phyloP scores from a whole-genome alignment of 768 basidiomycete genomes.

The Boletus sensibilis region DNA sequence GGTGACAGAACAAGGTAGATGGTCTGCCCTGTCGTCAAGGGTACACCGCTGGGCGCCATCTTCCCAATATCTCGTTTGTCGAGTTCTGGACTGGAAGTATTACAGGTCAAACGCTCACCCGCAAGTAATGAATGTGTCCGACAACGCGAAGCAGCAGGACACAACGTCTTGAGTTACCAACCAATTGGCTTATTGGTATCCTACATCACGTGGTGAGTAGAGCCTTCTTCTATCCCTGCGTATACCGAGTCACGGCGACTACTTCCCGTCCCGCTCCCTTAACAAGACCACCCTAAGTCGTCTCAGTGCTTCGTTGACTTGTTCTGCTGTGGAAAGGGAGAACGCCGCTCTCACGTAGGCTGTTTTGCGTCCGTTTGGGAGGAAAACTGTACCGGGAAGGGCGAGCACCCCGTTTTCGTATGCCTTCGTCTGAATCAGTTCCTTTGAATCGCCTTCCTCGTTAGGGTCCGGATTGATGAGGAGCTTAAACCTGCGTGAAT shows the following conservation, averaged over 20 bases:
- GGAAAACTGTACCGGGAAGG: constrained; percentile 81
- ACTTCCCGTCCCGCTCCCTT: constrained; percentile 20
- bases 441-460: constrained; percentile 64
- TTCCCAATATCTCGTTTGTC: neutral
- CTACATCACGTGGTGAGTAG: constrained; percentile 6
- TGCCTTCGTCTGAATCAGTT: constrained; percentile 70
- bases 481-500: constrained; percentile 63
- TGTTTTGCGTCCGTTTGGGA: constrained; percentile 67
- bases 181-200: neutral
- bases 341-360: constrained; percentile 83
- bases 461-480: constrained; percentile 38
- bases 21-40: neutral
- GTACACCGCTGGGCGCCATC: no score
- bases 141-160: neutral
- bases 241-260: constrained; percentile 1
- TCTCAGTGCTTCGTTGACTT: constrained; percentile 71
- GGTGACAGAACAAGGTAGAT: neutral
- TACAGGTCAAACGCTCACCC: neutral
- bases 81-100: neutral
- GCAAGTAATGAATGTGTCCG: neutral
- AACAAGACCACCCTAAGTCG: constrained; percentile 50
- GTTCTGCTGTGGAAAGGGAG: constrained; percentile 60
- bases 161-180: neutral
- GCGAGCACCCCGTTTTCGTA: constrained; percentile 84
- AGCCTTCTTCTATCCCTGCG: neutral